phyloP scores from a whole-genome alignment of 257 asterid genomes.

The Mitragyna speciosa region DNA sequence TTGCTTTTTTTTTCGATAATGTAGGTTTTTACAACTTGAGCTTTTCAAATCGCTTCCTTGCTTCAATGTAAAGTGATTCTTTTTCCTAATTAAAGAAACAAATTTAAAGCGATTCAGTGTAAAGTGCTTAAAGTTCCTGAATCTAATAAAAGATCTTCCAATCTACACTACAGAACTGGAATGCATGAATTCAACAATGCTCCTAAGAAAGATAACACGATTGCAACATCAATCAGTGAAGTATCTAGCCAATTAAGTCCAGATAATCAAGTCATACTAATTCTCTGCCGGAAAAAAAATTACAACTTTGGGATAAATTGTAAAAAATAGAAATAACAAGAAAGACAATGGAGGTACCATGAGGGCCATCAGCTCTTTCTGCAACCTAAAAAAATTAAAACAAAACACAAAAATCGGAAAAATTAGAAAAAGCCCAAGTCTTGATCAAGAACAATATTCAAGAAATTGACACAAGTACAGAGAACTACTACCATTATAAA shows the following conservation, averaged over 20 bases:
- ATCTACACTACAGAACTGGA: background rate
- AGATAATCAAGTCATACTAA: background rate
- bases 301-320: background rate
- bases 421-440: slow-evolving; percentile 8
- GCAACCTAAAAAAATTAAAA: slow-evolving; percentile 44
- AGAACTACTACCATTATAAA: background rate
- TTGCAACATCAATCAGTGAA: background rate
- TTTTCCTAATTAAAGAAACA: background rate
- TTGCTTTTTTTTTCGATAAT: background rate
- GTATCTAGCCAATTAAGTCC: background rate
- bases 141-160: background rate
- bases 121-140: background rate
- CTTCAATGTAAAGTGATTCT: background rate
- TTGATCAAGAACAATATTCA: background rate
- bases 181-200: background rate
- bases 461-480: background rate
- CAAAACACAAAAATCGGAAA: background rate
- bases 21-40: background rate
- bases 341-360: slow-evolving; percentile 42
- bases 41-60: background rate
- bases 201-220: background rate
- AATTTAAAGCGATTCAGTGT: no score
- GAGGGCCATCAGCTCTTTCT: slow-evolving; percentile 77
- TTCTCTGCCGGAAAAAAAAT: background rate
- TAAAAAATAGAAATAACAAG: background rate